Evolutionary conservation across 768 basidiomycete genomes (phyloP), one percentile per base, ranked within the genome.

Genomic region (Boletus rubroflammeus): DNA sequence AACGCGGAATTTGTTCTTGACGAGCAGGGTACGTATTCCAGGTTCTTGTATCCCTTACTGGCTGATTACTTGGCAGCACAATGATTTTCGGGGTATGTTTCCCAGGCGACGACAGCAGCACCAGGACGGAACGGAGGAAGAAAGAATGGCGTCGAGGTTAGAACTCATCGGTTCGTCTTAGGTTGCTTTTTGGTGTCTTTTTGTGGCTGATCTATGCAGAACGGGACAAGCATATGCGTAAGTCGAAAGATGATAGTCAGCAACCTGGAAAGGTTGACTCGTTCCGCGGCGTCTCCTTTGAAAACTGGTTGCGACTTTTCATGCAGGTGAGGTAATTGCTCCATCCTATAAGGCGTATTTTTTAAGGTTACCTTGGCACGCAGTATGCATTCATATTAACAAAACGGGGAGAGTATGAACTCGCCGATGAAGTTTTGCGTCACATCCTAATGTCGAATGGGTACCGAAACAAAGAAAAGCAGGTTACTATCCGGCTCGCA

Each of bases 221-320:
- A 31, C 51, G 58, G 11, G 58, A 59, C 34, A 79, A 72, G 17
- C 66, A 81, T 17, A 60, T 77, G 5, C 76, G 78, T n/a, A 86
- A 81, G 59, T 70, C 75, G 6, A 72, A 72, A 26, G 73, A 73
- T 6, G 77, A 76, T 41, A 66, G 66, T 45, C 69, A 75, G 53
- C 75, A 74, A 54, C 42, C 61, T 5, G 75, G 71, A 17, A 76
- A 75, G 23, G 78, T 88, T 2, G 78, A 84, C 49, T 75, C 81
- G 0, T 97, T 95, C 69, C 85, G 95, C 11, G 90, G 90, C 0
- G 76, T 96, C 28, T 77, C 77, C 5, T 91, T 92, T 61, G 86
- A 88, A 49, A 83, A 88, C 47, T 99, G 96, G 96, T 67, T 96
- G 46, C 76, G 77, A 17, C 63, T 98, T 40, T 84, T 93, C 65